Evolutionary conservation across 169 alveolate species (phyloP).

Genomic region (Eimeria tenella): DNA sequence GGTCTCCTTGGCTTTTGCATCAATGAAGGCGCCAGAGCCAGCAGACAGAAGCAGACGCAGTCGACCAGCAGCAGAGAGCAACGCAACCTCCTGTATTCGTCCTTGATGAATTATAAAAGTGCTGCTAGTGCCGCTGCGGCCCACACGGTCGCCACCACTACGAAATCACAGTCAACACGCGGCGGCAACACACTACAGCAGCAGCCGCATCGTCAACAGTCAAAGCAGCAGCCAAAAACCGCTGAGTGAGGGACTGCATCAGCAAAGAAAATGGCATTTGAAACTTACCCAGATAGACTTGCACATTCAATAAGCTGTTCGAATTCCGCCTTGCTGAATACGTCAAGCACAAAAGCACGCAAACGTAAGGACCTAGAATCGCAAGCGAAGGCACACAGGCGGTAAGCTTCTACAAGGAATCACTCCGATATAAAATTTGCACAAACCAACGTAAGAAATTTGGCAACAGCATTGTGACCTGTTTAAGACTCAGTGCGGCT

Average conservation of each 20-base stretch:
- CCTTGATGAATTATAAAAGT: slow-evolving; percentile 29
- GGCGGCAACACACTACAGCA: neutral
- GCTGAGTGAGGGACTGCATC: too few species aligned
- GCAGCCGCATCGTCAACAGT: neutral
- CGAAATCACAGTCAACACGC: neutral
- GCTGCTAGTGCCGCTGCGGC: slow-evolving; percentile 4
- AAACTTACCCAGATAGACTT: slow-evolving; percentile 7
- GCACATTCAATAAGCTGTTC: slow-evolving; percentile 42
- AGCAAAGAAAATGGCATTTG: neutral
- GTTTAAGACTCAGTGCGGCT: too few species aligned
- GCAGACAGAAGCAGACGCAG: slow-evolving; percentile 17
- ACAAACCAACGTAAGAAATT: too few species aligned
- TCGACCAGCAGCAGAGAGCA: slow-evolving; percentile 7
- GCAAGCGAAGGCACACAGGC: too few species aligned
- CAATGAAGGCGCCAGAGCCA: slow-evolving; percentile 10
- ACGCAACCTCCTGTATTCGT: slow-evolving; percentile 3
- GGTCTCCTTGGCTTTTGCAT: slow-evolving; percentile 1
- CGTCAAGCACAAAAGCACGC: too few species aligned
- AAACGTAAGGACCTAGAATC: too few species aligned
- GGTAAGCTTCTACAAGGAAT: too few species aligned
- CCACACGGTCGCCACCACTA: too few species aligned
- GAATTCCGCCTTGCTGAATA: slow-evolving; percentile 20
- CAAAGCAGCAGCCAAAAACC: too few species aligned
- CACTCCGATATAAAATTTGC: too few species aligned
- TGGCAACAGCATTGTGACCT: too few species aligned